A percentile compares a stretch with the other conserved stretches of the same genome.
phyloP scores from a whole-genome alignment of 441 rosid species.

The Populus hybrid region DNA sequence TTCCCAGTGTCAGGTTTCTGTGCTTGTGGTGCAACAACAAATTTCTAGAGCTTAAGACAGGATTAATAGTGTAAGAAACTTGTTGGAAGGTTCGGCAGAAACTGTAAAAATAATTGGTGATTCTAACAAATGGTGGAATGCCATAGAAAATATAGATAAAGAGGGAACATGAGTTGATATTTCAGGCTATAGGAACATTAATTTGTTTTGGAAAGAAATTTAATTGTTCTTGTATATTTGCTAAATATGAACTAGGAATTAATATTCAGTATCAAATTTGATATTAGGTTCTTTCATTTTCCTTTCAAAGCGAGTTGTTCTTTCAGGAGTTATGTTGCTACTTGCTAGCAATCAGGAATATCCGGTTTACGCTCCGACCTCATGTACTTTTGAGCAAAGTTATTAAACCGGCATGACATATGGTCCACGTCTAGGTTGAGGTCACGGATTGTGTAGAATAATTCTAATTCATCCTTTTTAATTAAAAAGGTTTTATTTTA shows the following conservation, averaged over 20 bases:
- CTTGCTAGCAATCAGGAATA: neutral
- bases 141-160: neutral
- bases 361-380: neutral
- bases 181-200: neutral
- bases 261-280: neutral
- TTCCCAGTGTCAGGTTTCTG: neutral
- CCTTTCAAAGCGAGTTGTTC: neutral
- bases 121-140: neutral
- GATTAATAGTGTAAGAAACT: neutral
- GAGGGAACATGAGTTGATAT: neutral
- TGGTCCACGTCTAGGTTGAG: neutral
- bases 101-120: neutral
- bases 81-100: neutral
- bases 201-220: neutral
- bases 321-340: neutral
- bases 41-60: neutral
- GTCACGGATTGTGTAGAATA: neutral
- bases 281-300: neutral
- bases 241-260: neutral
- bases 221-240: neutral
- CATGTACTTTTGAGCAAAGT: neutral
- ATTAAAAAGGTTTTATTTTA: too few relatives aligned
- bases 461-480: too few relatives aligned
- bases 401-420: neutral
- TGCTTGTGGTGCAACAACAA: conserved; percentile 6